Conservation (phyloP, 352 stramenopile genomes). For the Lagenidium sp. region DNA sequence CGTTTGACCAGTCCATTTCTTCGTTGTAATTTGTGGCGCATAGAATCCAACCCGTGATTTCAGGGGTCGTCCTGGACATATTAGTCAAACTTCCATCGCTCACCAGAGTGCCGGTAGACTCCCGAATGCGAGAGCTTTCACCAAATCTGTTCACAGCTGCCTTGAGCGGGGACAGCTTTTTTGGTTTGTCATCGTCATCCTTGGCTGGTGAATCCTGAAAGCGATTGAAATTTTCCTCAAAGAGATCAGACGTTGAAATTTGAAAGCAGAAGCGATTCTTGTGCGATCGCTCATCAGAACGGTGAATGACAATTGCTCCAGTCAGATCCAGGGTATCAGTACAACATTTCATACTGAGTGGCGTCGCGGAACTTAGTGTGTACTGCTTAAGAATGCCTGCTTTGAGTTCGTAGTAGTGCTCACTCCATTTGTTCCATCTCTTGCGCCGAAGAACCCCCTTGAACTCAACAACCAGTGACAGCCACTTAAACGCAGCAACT, state of each 20-base stretch:
- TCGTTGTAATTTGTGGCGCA: constrained; percentile 54
- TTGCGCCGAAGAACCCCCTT: constrained; percentile 60
- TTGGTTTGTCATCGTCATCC: constrained; percentile 21
- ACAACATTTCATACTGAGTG: constrained; percentile 19
- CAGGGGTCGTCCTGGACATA: constrained; percentile 3
- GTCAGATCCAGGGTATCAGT: constrained; percentile 60
- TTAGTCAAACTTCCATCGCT: constrained; percentile 18
- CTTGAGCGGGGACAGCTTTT: constrained; percentile 56
- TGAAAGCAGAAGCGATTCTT: constrained; percentile 80
- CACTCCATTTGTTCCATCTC: constrained; percentile 67
- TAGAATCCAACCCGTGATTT: constrained; percentile 59
- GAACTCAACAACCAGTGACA: constrained; percentile 63
- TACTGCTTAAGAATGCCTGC: constrained; percentile 72
- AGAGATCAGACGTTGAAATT: constrained; percentile 43
- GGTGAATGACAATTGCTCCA: constrained; percentile 76
- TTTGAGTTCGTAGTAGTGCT: constrained; percentile 77
- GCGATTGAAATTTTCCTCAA: constrained; percentile 4
- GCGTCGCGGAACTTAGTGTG: constrained; percentile 32
- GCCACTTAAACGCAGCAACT: constrained; percentile 52
- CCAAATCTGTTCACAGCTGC: constrained; percentile 29
- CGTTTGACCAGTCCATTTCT: constrained; percentile 50
- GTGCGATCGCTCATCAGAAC: constrained; percentile 47
- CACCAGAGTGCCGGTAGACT: constrained; percentile 15
- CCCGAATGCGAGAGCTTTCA: constrained; percentile 23
- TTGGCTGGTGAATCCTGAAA: background rate